These are phyloP conservation scores for Cavenderia fasciculata DNA, from an alignment of 78 protist genomes.

Conservation along the genomic window DNA sequence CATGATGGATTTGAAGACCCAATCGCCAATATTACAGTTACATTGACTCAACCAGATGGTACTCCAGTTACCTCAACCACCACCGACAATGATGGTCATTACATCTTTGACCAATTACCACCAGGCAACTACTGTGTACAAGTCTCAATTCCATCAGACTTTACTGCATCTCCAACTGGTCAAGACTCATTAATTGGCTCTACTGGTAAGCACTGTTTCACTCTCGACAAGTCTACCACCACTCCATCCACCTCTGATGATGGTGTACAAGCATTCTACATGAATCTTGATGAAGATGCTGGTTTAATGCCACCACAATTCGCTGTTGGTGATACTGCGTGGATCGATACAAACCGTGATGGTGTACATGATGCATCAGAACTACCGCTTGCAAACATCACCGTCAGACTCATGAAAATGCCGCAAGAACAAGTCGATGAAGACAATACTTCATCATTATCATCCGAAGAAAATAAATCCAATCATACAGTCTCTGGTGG, in stretches of 20 bases:
- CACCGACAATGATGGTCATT: constrained; percentile 7
- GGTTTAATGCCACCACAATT: not conserved
- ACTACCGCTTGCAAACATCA: not conserved
- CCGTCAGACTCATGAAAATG: no score
- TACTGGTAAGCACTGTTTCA: constrained; percentile 53
- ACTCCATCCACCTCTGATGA: not conserved
- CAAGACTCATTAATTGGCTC: no score
- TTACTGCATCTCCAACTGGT: not conserved
- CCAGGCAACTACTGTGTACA: not conserved
- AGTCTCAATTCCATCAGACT: not conserved
- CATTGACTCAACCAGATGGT: not conserved
- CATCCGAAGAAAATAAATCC: no score
- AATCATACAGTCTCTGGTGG: no score
- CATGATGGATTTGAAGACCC: not conserved
- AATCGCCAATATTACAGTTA: not conserved
- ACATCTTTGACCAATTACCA: constrained; percentile 4
- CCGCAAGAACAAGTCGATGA: no score
- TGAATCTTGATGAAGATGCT: not conserved
- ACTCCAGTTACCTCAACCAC: not conserved
- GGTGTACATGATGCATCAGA: not conserved
- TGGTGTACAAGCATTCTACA: not conserved
- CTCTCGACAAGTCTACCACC: not conserved
- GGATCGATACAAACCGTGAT: constrained; percentile 1
- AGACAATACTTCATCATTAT: no score
- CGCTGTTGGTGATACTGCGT: not conserved